Evolutionary conservation across 1,284 basidiomycete genomes (phyloP).

Genomic region (Sporisorium scitamineum): DNA sequence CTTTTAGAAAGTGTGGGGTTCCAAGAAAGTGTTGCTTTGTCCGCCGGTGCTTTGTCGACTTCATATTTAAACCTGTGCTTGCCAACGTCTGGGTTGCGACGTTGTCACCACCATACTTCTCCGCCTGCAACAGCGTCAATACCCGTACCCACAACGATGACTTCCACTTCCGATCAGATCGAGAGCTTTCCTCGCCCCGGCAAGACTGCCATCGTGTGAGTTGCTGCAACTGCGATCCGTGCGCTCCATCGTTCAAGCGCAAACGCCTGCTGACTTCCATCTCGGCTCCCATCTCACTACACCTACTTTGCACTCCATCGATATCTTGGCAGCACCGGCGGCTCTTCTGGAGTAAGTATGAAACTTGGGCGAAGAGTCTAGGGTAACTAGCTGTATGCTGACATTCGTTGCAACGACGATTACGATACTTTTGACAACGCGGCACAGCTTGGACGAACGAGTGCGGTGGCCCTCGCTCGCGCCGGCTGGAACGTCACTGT

Average conservation of each 20-base stretch:
- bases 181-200: conserved; percentile 46
- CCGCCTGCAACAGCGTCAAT: not conserved
- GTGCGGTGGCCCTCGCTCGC: conserved; percentile 49
- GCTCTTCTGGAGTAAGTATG: conserved; percentile 49
- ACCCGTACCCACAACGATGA: conserved; percentile 11
- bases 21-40: not conserved
- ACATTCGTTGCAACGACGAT: not conserved
- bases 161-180: conserved; percentile 27
- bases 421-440: not conserved
- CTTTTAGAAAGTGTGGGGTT: not conserved
- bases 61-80: not conserved
- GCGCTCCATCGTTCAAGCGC: not conserved
- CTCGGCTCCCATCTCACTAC: no score
- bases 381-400: conserved; percentile 1
- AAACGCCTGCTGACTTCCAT: not conserved
- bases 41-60: not conserved
- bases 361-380: no score
- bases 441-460: conserved; percentile 49
- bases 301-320: not conserved
- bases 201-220: conserved; percentile 60
- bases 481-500: conserved; percentile 59
- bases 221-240: not conserved
- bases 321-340: conserved; percentile 27
- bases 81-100: not conserved
- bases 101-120: not conserved